Evolutionary conservation across 192 early-diverging fungal species (phyloP), one percentile per base, ranked within the genome.

Genomic region (Coemansia sp.): DNA sequence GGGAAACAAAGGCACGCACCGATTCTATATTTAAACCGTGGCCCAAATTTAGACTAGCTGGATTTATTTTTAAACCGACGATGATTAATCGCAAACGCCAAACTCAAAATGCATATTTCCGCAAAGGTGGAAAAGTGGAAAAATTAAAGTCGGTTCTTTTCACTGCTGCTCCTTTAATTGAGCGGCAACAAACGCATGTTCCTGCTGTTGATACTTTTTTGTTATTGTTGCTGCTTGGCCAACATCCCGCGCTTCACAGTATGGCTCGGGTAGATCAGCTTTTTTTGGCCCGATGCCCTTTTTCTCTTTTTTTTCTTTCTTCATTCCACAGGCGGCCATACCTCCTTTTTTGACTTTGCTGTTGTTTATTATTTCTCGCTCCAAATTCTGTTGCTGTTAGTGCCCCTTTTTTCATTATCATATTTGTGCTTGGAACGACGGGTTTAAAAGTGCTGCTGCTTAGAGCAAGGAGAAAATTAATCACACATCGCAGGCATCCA

Each of bases 321-420:
- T 13, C 1, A 24, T 30, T 65, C 28, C 35, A 50, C 19, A 65
- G 46, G 59, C 59, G 35, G 34, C 46, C 10, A 19, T 68, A 18
- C 20, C 8, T 16, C 1, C 13, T 42, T 42, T 10, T 42, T 42
- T 42, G 16, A 42, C 13, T 4, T 4, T 42, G 9, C 14, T 42
- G 3, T 18, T 16, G 16, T 3, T 18, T 42, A n/a, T n/a, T 42
- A 42, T 42, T 16, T 42, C 13, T 42, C 13, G 8, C 3, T 42
- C 13, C 13, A 32, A 8, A 6, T 6, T 32, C 30, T 32, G 30
- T 32, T 32, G 8, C 30, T 32, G 30, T 32, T 32, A 3, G 30
- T 32, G 3, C 8, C 8, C 30, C 8, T 32, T 32, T 8, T 32
- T 32, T 32, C 30, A 6, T 32, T 32, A 6, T 32, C 30, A 16